A percentile compares a stretch with the other conserved stretches of the same genome.
Evolutionary conservation across 179 eudicot genomes (phyloP).

Genomic region (Spinacia oleracea): DNA sequence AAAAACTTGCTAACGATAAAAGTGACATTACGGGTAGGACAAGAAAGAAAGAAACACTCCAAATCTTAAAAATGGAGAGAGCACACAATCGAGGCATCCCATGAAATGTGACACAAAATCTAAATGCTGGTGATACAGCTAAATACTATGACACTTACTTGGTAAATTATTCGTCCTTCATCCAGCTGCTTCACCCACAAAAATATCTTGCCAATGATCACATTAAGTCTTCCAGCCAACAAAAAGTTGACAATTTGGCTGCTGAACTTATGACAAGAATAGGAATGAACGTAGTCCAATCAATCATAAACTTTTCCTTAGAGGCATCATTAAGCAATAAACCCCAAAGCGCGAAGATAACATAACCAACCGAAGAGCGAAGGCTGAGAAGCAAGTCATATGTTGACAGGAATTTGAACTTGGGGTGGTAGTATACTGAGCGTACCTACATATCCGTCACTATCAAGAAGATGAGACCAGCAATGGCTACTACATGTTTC

Average conservation of each 20-base stretch:
- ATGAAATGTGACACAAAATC: conserved; percentile 12
- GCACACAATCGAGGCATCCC: conserved; percentile 2
- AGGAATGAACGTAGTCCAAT: background rate
- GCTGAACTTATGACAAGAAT: conserved; percentile 7
- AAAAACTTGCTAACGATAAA: background rate
- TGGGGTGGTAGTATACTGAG: background rate
- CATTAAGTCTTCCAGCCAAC: conserved; percentile 8
- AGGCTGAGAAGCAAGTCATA: background rate
- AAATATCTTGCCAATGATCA: conserved; percentile 9
- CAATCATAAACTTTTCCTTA: background rate
- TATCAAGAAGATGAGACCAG: background rate
- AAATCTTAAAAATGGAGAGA: background rate
- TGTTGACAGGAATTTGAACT: background rate
- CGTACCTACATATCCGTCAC: background rate
- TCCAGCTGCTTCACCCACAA: conserved; percentile 22
- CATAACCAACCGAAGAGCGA: background rate
- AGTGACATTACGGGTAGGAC: background rate
- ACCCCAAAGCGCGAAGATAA: background rate
- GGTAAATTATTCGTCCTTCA: conserved; percentile 8
- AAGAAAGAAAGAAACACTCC: background rate
- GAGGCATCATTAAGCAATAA: background rate
- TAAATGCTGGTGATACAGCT: background rate
- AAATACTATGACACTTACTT: conserved; percentile 14
- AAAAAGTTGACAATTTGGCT: conserved; percentile 5
- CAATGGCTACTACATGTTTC: background rate